Percentiles rank a stretch among this genome's conserved stretches.
phyloP scores from a whole-genome alignment of 371 early-diverging fungal genomes.

The Mucor racemosus region DNA sequence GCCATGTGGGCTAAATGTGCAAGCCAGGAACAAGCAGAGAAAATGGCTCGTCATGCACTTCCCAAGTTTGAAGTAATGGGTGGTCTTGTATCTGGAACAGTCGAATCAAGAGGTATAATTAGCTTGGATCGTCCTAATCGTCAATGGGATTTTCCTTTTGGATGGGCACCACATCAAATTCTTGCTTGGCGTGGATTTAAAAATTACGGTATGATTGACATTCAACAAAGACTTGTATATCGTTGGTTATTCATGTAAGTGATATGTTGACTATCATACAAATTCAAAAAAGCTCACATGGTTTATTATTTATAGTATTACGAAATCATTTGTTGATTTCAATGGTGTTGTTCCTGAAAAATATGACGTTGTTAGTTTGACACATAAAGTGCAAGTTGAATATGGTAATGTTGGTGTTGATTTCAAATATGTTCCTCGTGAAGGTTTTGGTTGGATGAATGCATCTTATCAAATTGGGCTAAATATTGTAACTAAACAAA shows the following conservation, averaged over 20 bases:
- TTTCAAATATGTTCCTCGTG: slow-evolving; percentile 92
- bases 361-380: slow-evolving; percentile 91
- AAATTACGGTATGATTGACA: slow-evolving; percentile 74
- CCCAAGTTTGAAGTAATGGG: slow-evolving; percentile 80
- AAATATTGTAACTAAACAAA: slow-evolving; percentile 68
- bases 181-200: slow-evolving; percentile 88
- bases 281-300: not conserved
- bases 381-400: slow-evolving; percentile 92
- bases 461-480: slow-evolving; percentile 89
- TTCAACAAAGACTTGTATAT: slow-evolving; percentile 82
- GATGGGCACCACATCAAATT: slow-evolving; percentile 97
- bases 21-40: slow-evolving; percentile 64
- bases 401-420: slow-evolving; percentile 95
- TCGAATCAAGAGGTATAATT: slow-evolving; percentile 74
- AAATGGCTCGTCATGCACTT: slow-evolving; percentile 43
- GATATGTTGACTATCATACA: not conserved
- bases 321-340: slow-evolving; percentile 93
- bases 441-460: slow-evolving; percentile 99
- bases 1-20: slow-evolving; percentile 82
- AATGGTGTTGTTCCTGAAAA: slow-evolving; percentile 98
- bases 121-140: slow-evolving; percentile 82
- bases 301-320: slow-evolving; percentile 56
- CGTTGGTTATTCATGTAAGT: slow-evolving; percentile 86
- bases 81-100: slow-evolving; percentile 85
- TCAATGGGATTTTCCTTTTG: slow-evolving; percentile 94